These are phyloP conservation scores for Zopfochytrium polystomum DNA, from an alignment of 371 early-diverging fungal species.

Conservation along the genomic window DNA sequence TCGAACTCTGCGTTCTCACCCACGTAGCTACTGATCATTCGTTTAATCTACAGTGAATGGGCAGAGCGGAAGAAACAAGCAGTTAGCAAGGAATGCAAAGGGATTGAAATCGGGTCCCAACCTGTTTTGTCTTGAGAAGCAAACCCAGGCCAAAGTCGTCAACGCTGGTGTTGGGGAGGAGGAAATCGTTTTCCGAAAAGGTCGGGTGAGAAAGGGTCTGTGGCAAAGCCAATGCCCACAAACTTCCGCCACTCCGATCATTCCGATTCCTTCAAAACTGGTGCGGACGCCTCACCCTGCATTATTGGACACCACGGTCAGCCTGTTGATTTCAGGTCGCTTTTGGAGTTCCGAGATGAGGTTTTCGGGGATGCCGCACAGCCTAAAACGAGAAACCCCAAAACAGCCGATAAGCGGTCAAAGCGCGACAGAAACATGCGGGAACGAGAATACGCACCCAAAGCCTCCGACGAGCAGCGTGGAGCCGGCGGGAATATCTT, in stretches of 20 bases:
- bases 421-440: no score
- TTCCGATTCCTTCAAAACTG: no score
- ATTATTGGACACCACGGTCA: conserved; percentile 71
- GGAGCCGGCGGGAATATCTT: conserved; percentile 44
- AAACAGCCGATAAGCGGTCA: no score
- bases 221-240: no score
- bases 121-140: conserved; percentile 59
- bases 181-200: no score
- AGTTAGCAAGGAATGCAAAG: neutral
- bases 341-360: conserved; percentile 58
- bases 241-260: no score
- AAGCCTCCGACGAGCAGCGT: conserved; percentile 69
- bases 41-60: conserved; percentile 45
- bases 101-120: neutral
- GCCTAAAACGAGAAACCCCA: no score
- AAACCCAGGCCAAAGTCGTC: conserved; percentile 65
- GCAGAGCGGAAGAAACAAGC: neutral
- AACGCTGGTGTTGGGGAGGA: conserved; percentile 35
- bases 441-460: no score
- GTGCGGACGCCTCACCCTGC: conserved; percentile 22
- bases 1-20: conserved; percentile 75
- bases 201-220: no score
- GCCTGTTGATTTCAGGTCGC: conserved; percentile 49
- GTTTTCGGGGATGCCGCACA: conserved; percentile 65
- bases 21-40: conserved; percentile 69